Evolutionary conservation across 257 asterid genomes (phyloP).

Genomic region (Buddleja alternifolia): DNA sequence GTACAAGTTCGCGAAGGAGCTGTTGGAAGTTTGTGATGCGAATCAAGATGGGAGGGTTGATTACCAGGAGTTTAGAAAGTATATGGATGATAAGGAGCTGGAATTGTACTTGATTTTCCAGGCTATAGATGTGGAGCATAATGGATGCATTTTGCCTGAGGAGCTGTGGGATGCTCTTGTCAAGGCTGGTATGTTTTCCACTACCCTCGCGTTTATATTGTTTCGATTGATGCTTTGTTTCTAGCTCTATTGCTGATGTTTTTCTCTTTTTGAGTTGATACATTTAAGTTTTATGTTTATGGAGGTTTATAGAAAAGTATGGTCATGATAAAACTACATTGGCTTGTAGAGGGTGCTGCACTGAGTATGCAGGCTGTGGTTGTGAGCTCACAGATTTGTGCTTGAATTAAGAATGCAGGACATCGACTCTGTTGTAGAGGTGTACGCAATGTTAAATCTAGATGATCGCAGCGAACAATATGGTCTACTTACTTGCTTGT

Average conservation of each 20-base stretch:
- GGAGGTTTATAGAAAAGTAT: too few species aligned
- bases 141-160: slow-evolving; percentile 94
- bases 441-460: too few species aligned
- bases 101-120: slow-evolving; percentile 90
- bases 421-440: too few species aligned
- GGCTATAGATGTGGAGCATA: slow-evolving; percentile 95
- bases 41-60: slow-evolving; percentile 95
- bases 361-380: too few species aligned
- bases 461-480: too few species aligned
- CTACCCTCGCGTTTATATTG: neutral
- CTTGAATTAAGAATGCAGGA: too few species aligned
- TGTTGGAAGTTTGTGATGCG: slow-evolving; percentile 77
- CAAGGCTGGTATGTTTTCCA: slow-evolving; percentile 56
- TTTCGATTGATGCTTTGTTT: neutral
- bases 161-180: slow-evolving; percentile 98
- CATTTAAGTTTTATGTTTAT: too few species aligned
- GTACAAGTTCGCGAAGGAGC: slow-evolving; percentile 96
- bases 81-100: slow-evolving; percentile 97
- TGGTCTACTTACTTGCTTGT: too few species aligned
- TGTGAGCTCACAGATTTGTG: too few species aligned
- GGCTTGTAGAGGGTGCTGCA: too few species aligned
- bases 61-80: slow-evolving; percentile 88
- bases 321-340: too few species aligned
- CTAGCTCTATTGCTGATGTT: neutral
- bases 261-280: neutral